Conservation (phyloP, 768 basidiomycete genomes). For the Cantharellus anzutake region DNA sequence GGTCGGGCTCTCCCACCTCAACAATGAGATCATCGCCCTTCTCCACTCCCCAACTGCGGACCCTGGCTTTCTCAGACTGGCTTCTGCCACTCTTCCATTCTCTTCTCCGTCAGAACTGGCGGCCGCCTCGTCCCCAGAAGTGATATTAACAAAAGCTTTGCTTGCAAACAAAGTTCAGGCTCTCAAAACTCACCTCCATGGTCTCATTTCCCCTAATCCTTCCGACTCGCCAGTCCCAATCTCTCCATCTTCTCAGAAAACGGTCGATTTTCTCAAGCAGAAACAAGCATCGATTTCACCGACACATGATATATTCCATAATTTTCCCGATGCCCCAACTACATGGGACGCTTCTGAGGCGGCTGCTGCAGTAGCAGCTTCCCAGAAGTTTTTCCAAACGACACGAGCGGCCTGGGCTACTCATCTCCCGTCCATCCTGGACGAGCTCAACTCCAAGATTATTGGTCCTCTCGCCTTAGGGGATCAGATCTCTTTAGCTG, state of each 20-base stretch:
- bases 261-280: no score
- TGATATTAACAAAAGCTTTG: slow-evolving; percentile 15
- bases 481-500: slow-evolving; percentile 66
- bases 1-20: slow-evolving; percentile 36
- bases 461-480: slow-evolving; percentile 26
- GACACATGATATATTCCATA: slow-evolving; percentile 26
- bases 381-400: slow-evolving; percentile 29
- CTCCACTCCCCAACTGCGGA: slow-evolving; percentile 44
- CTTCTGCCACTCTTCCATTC: slow-evolving; percentile 28
- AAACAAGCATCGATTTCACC: neutral
- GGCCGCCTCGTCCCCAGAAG: slow-evolving; percentile 15
- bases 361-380: slow-evolving; percentile 27
- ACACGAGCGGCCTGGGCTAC: slow-evolving; percentile 36
- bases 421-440: slow-evolving; percentile 27
- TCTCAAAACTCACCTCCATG: slow-evolving; percentile 12
- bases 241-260: no score
- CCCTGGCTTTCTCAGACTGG: slow-evolving; percentile 39
- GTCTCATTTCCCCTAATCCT: no score
- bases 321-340: slow-evolving; percentile 34
- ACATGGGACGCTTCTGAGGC: slow-evolving; percentile 25
- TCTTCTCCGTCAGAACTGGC: slow-evolving; percentile 24
- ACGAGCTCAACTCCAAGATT: slow-evolving; percentile 34
- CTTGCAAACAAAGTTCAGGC: slow-evolving; percentile 21
- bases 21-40: slow-evolving; percentile 30
- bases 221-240: no score